These are phyloP conservation scores for Globisporangium rhizosaccharum DNA, from an alignment of 352 stramenopile species.

Conservation along the genomic window DNA sequence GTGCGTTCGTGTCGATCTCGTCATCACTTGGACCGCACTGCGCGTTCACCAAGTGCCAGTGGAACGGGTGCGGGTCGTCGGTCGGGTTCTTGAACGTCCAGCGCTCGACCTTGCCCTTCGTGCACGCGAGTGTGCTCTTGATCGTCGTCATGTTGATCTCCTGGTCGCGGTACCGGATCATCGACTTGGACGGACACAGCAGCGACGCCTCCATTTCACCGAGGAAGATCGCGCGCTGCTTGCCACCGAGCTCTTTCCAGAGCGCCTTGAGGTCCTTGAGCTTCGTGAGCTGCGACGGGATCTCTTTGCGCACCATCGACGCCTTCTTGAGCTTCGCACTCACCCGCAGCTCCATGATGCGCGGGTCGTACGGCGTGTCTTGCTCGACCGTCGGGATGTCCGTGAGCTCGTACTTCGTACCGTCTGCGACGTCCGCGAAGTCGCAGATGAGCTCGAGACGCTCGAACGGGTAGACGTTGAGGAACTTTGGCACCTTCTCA, in stretches of 20 bases:
- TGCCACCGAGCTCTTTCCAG: slow-evolving; percentile 40
- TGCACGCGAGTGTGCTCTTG: slow-evolving; percentile 46
- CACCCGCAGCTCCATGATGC: slow-evolving; percentile 52
- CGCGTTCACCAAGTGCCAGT: slow-evolving; percentile 73
- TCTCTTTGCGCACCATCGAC: slow-evolving; percentile 25
- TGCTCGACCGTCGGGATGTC: slow-evolving; percentile 36
- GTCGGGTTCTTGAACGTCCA: slow-evolving; percentile 80
- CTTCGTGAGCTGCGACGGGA: slow-evolving; percentile 32
- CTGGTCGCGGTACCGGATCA: slow-evolving; percentile 47
- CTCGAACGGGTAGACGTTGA: slow-evolving; percentile 56
- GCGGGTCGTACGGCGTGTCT: slow-evolving; percentile 42
- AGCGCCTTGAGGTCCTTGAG: slow-evolving; percentile 51
- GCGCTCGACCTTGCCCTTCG: slow-evolving; percentile 68
- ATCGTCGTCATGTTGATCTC: slow-evolving; percentile 50
- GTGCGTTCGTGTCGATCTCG: slow-evolving; percentile 51
- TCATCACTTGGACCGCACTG: slow-evolving; percentile 65
- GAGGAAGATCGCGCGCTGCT: slow-evolving; percentile 44
- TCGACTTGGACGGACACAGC: slow-evolving; percentile 29
- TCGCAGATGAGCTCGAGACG: slow-evolving; percentile 57
- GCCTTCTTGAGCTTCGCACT: slow-evolving; percentile 29
- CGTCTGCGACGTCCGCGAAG: slow-evolving; percentile 34
- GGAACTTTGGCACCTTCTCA: slow-evolving; percentile 14
- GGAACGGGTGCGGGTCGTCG: slow-evolving; percentile 68
- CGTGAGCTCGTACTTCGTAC: slow-evolving; percentile 39
- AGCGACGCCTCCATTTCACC: slow-evolving; percentile 48